phyloP scores from a whole-genome alignment of 73 alveolate genomes.

The Paramecium primaurelia region DNA sequence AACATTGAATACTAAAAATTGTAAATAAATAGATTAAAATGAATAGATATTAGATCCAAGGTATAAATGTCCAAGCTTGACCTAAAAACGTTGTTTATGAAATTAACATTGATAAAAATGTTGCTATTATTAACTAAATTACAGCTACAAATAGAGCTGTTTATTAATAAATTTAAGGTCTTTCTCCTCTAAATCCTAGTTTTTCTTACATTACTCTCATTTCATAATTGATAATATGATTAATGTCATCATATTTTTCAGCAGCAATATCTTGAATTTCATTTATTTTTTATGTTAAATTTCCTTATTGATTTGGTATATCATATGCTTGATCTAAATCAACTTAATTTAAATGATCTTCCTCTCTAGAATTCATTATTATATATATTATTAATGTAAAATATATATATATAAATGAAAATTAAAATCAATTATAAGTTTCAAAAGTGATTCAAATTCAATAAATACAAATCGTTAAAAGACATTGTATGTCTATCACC shows the following conservation, averaged over 20 bases:
- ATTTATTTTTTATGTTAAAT: neutral
- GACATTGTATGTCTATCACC: constrained; percentile 91
- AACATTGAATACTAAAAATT: neutral
- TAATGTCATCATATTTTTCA: constrained; percentile 4
- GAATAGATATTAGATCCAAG: neutral
- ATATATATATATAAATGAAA: neutral
- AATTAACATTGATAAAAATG: constrained; percentile 3
- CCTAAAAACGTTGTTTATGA: constrained; percentile 33
- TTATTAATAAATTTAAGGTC: neutral
- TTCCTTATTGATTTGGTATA: neutral
- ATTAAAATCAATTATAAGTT: neutral
- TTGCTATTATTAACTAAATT: neutral
- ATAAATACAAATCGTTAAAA: constrained; percentile 72
- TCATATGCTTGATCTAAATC: constrained; percentile 12
- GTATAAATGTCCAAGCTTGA: constrained; percentile 29
- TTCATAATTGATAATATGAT: neutral
- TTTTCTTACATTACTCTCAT: neutral
- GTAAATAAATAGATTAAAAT: neutral
- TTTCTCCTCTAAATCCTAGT: constrained; percentile 8
- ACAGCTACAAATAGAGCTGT: neutral
- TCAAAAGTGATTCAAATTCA: constrained; percentile 21
- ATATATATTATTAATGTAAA: neutral
- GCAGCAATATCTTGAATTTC: constrained; percentile 1
- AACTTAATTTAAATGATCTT: neutral
- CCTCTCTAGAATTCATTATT: neutral